phyloP scores from a whole-genome alignment of 1,139 yeast species.

The Nakaseomyces glabratus region DNA sequence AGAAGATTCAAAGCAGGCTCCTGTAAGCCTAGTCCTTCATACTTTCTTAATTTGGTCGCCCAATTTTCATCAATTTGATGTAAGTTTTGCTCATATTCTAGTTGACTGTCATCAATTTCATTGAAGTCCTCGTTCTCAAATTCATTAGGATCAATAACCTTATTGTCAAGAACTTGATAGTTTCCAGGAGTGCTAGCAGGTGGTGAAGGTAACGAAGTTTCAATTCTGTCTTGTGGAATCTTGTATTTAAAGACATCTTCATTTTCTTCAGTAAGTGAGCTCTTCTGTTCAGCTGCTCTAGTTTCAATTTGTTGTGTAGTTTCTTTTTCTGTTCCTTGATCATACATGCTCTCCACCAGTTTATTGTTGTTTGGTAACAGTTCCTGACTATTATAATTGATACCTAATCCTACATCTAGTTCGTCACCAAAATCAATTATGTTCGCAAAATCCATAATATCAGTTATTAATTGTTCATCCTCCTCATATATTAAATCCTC shows the following conservation, averaged over 20 bases:
- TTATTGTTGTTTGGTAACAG: background rate
- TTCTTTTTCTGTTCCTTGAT: no score
- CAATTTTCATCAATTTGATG: no score
- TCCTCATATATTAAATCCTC: constrained; percentile 15
- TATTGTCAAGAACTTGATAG: background rate
- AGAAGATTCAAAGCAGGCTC: background rate
- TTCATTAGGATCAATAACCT: constrained; percentile 8
- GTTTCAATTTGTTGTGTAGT: no score
- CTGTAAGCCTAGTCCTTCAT: no score
- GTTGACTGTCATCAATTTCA: constrained; percentile 8
- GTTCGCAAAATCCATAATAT: constrained; percentile 51
- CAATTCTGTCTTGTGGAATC: background rate
- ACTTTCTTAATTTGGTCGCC: no score
- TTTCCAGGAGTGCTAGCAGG: no score
- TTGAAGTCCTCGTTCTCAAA: constrained; percentile 27
- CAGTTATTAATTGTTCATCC: constrained; percentile 32
- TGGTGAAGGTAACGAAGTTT: constrained; percentile 2
- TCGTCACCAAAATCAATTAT: constrained; percentile 53
- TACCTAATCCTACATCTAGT: constrained; percentile 20
- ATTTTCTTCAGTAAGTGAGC: no score
- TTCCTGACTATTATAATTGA: background rate
- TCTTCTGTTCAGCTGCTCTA: no score
- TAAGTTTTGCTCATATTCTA: no score
- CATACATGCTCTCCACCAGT: no score
- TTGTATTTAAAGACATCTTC: constrained; percentile 3